Evolutionary conservation across 2,329 filamentous ascomycete genomes (phyloP), one percentile per base, ranked within the genome.

Genomic region (Fusarium sp.): DNA sequence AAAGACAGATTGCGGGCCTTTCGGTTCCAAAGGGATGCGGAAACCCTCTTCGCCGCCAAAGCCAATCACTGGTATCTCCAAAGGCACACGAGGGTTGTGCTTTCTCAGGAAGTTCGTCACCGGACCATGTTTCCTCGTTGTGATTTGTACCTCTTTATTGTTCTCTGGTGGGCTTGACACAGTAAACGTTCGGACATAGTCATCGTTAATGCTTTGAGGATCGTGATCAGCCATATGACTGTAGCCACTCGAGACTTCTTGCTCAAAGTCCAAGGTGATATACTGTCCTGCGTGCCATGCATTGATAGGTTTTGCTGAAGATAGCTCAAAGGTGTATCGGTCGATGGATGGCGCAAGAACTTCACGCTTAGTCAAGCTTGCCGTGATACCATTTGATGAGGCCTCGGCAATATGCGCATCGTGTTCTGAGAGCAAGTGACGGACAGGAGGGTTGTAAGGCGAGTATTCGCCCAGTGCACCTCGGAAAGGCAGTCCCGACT

Each of bases 151-250:
- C 76, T 91, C 86, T 63, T 74, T 80, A 1, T 50, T 57, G 54
- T 72, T 80, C 58, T 58, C 72, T 0, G 91, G 89, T 3, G 84
- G 81, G 5, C 88, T 93, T 3, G 92, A 93, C 1, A 97, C 87
- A 5, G 94, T 97, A 78, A 97, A 97, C 0, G 94, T 97, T 35
- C 94, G 86, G 9, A 96, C 85, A 70, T 90, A 95, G 79, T 98
- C 94, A 79, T 97, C 94, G 76, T 97, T 98, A 22, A 97, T 81
- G 75, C 90, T 93, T 72, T 87, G 87, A 10, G 94, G 94, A 74
- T 97, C 94, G 65, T 93, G 90, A 72, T 97, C 91, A 6, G 90
- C 86, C 94, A 97, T 97, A 80, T 97, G 95, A 55, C 87, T 89
- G 81, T 94, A 97, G 2, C 94, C 94, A 17, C 86, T 81, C 72